These are phyloP conservation scores for Euclidium syriacum DNA, from an alignment of 345 rosid genomes.

Conservation along the genomic window DNA sequence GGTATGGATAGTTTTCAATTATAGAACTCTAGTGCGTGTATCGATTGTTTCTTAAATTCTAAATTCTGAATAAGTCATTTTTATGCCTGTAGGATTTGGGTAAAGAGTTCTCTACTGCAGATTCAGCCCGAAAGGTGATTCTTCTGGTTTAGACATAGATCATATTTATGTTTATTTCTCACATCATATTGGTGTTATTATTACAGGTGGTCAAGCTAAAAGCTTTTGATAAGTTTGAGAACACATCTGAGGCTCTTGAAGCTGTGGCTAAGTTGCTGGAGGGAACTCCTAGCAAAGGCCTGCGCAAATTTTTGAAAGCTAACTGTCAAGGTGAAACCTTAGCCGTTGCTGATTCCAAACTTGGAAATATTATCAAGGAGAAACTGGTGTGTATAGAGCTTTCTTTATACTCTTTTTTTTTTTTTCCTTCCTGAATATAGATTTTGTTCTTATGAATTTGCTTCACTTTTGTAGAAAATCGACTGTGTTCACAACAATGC, in stretches of 20 bases:
- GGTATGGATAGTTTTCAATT: constrained; percentile 34
- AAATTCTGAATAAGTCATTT: neutral
- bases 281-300: constrained; percentile 66
- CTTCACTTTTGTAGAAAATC: constrained; percentile 50
- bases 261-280: constrained; percentile 69
- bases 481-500: constrained; percentile 84
- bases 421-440: neutral
- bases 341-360: constrained; percentile 89
- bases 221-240: constrained; percentile 86
- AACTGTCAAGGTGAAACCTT: constrained; percentile 67
- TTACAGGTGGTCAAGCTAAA: constrained; percentile 67
- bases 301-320: constrained; percentile 66
- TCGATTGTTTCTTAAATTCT: neutral
- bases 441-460: neutral
- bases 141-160: neutral
- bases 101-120: constrained; percentile 50
- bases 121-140: constrained; percentile 55
- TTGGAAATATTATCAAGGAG: constrained; percentile 89
- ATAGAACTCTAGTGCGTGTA: neutral
- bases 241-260: constrained; percentile 81
- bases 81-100: constrained; percentile 51
- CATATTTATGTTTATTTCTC: neutral
- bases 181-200: neutral
- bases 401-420: too few species aligned
- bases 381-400: constrained; percentile 64